phyloP scores from a whole-genome alignment of 371 early-diverging fungal species.

The Vairimorpha ceranae region DNA sequence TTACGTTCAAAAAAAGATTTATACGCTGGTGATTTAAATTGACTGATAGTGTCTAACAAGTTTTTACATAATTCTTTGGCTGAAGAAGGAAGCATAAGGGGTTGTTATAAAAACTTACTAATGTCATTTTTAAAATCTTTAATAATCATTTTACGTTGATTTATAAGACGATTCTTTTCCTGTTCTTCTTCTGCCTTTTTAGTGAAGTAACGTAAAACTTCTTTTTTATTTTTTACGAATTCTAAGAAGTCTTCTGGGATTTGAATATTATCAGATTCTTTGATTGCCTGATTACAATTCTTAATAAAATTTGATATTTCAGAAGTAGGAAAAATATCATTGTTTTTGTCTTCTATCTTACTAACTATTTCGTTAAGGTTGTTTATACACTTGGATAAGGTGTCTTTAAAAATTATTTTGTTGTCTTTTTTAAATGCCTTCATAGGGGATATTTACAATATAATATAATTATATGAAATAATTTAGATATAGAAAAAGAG shows the following conservation, averaged over 20 bases:
- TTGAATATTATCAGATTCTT: not conserved
- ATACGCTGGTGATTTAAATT: constrained; percentile 45
- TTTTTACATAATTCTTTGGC: constrained; percentile 14
- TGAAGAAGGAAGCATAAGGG: constrained; percentile 18
- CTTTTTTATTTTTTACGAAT: not conserved
- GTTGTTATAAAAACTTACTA: constrained; percentile 20
- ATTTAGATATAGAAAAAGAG: no score
- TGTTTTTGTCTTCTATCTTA: constrained; percentile 2
- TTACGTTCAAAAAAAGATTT: constrained; percentile 22
- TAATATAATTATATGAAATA: no score
- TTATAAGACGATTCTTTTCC: not conserved
- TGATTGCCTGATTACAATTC: not conserved
- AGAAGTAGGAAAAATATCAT: not conserved
- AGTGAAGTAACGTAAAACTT: not conserved
- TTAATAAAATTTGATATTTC: not conserved
- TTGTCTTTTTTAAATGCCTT: not conserved
- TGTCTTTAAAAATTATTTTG: not conserved
- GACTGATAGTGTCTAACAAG: not conserved
- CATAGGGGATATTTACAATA: no score
- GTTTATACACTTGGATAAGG: not conserved
- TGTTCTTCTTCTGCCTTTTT: not conserved
- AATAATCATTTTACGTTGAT: not conserved
- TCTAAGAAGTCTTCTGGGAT: not conserved
- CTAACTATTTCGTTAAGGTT: not conserved
- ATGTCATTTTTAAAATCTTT: not conserved